Evolutionary conservation across 2,329 filamentous ascomycete genomes (phyloP).

Genomic region (Colletotrichum australisinense): DNA sequence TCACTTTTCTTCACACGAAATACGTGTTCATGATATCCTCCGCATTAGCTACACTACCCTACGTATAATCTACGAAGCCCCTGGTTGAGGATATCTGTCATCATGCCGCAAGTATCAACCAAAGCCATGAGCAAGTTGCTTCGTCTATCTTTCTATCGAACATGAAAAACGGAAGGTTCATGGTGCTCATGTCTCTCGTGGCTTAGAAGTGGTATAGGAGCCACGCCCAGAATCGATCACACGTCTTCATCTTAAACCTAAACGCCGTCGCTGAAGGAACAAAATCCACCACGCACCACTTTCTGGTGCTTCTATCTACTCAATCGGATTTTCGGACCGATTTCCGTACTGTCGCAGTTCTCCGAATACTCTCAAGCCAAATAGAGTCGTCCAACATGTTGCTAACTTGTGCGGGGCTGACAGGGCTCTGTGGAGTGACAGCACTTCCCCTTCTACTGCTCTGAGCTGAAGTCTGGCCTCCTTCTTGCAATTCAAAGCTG

Average conservation of each 20-base stretch:
- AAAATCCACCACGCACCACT: not conserved
- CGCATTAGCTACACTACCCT: not conserved
- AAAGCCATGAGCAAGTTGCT: not conserved
- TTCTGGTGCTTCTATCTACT: slow-evolving; percentile 14
- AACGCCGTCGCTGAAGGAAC: slow-evolving; percentile 28
- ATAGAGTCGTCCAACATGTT: slow-evolving; percentile 89
- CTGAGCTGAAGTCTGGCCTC: slow-evolving; percentile 45
- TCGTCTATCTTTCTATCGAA: not conserved
- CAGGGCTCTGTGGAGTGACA: slow-evolving; percentile 73
- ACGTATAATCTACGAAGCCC: not conserved
- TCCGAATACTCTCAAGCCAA: slow-evolving; percentile 92
- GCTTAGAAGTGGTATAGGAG: not conserved
- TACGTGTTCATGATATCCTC: not conserved
- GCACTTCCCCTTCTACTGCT: slow-evolving; percentile 74
- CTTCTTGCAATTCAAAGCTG: slow-evolving; percentile 68
- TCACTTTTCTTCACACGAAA: not conserved
- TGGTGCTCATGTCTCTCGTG: not conserved
- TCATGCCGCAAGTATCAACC: not conserved
- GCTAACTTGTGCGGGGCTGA: slow-evolving; percentile 82
- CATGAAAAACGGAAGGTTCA: not conserved
- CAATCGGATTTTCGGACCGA: slow-evolving; percentile 44
- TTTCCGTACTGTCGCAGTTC: slow-evolving; percentile 79
- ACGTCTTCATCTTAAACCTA: not conserved
- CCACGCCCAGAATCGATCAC: not conserved
- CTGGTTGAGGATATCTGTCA: no score